Base-by-base conservation (phyloP, 2,329 filamentous ascomycete genomes). In the Colletotrichum sp. region DNA sequence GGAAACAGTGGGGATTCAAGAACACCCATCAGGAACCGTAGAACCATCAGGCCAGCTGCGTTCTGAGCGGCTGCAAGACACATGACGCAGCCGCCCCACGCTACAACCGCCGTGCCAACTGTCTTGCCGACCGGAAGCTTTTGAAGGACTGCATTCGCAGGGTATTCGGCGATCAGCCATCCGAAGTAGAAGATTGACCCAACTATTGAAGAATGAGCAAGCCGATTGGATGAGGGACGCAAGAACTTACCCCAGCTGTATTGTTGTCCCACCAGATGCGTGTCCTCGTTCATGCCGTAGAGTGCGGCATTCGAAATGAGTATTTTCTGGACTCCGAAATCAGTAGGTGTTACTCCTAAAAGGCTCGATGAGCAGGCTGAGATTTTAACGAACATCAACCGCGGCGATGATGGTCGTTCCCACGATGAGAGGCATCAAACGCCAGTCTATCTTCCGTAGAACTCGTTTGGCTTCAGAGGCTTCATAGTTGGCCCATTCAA, bases 271-370 rank as follows among this genome's bases (percentile, higher is more conserved):
- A 67, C 71, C 18, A 77, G 66, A 32, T 64, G 21, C 6, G 62
- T 57, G 76, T 91, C 90, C n/a, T 91, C 86, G 13, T 84, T 82
- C 70, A 92, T 90, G 1, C 89, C 89, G 77, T 91, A 91, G 34
- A 92, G 88, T 8, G 90, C 89, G 0, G 90, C 90, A 78, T 90
- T 91, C 36, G 85, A 87, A 13, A 89, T 79, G 1, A 86, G 88
- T 0, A 87, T 89, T 83, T 89, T 49, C 44, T 52, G 12, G n/a
- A 2, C n/a, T 21, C n/a, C n/a, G 44, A 52, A 4, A 1, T 52
- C n/a, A 52, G n/a, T 13, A 21, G n/a, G 12, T 13, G 44, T 52
- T 13, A 7, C n/a, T 13, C 44, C 44, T 52, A 3, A 10, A 4
- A 12, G 44, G n/a, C 44, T 52, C n/a, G 0, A 13, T 5, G 6